Evolutionary conservation across 345 rosid genomes (phyloP).

Genomic region (Moricandia arvensis): DNA sequence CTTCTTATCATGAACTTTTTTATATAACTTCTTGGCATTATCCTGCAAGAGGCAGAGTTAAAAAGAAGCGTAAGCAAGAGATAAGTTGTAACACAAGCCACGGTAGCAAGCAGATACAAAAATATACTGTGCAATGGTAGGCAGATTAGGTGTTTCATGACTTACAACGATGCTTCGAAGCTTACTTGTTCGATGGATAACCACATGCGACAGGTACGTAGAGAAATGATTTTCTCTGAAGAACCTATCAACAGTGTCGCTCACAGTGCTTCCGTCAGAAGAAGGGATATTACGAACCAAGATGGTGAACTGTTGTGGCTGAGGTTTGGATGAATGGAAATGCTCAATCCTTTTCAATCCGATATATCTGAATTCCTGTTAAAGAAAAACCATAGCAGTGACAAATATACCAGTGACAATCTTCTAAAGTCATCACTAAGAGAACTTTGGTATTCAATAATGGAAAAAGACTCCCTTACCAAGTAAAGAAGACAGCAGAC

Average conservation of each 20-base stretch:
- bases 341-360: conserved; percentile 70
- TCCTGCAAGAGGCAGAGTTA: conserved; percentile 42
- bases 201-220: conserved; percentile 77
- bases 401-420: conserved; percentile 17
- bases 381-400: conserved; percentile 22
- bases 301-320: conserved; percentile 88
- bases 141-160: neutral
- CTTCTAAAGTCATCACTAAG: conserved; percentile 10
- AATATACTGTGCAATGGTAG: neutral
- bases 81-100: neutral
- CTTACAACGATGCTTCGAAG: conserved; percentile 70
- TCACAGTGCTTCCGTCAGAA: conserved; percentile 61
- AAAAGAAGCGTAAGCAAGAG: conserved; percentile 19
- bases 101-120: conserved; percentile 4
- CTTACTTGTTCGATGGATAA: conserved; percentile 74
- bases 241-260: conserved; percentile 82
- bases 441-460: neutral
- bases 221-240: conserved; percentile 63
- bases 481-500: conserved; percentile 74
- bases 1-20: conserved; percentile 48
- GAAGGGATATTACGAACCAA: conserved; percentile 78
- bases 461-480: conserved; percentile 44
- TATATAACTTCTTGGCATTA: conserved; percentile 55
- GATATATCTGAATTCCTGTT: conserved; percentile 79
- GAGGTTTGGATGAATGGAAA: conserved; percentile 79